A percentile compares a stretch with the other conserved stretches of the same genome.
phyloP scores from a whole-genome alignment of 192 early-diverging fungal genomes.

The Kappamyces sp. region DNA sequence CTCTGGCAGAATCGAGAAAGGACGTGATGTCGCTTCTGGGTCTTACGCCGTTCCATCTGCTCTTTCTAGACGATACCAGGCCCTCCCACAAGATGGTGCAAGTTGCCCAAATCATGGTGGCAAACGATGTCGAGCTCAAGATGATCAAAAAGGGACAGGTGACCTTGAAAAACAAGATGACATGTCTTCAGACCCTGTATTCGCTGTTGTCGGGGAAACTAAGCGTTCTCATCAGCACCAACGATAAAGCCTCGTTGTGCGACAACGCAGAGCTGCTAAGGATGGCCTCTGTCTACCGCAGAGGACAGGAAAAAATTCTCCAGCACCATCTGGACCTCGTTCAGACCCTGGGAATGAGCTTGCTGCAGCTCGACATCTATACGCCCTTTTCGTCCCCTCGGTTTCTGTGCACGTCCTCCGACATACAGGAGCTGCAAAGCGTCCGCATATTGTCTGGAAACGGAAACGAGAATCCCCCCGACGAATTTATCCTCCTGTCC shows the following conservation, averaged over 20 bases:
- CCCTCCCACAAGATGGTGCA: slow-evolving; percentile 22
- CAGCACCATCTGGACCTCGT: not conserved
- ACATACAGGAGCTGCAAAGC: no score
- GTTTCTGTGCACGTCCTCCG: no score
- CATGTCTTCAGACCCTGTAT: not conserved
- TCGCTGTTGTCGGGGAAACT: slow-evolving; percentile 4
- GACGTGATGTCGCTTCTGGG: slow-evolving; percentile 3
- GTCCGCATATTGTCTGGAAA: no score
- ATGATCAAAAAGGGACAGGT: not conserved
- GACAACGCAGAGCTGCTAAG: no score
- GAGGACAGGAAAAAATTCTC: slow-evolving; percentile 10
- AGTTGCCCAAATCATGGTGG: slow-evolving; percentile 31
- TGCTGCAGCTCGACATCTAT: no score
- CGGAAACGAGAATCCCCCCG: no score
- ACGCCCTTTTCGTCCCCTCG: no score
- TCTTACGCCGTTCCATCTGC: slow-evolving; percentile 26
- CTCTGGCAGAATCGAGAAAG: slow-evolving; percentile 10
- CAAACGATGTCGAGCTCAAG: slow-evolving; percentile 25
- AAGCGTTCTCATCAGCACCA: not conserved
- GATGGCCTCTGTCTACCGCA: not conserved
- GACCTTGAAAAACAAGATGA: not conserved
- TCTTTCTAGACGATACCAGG: slow-evolving; percentile 31
- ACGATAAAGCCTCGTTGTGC: no score
- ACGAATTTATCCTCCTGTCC: no score
- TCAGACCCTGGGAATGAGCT: no score